Percentiles rank a stretch among this genome's conserved stretches.
phyloP scores from a whole-genome alignment of 2,329 filamentous ascomycete species.

The Calonectria hongkongensis region DNA sequence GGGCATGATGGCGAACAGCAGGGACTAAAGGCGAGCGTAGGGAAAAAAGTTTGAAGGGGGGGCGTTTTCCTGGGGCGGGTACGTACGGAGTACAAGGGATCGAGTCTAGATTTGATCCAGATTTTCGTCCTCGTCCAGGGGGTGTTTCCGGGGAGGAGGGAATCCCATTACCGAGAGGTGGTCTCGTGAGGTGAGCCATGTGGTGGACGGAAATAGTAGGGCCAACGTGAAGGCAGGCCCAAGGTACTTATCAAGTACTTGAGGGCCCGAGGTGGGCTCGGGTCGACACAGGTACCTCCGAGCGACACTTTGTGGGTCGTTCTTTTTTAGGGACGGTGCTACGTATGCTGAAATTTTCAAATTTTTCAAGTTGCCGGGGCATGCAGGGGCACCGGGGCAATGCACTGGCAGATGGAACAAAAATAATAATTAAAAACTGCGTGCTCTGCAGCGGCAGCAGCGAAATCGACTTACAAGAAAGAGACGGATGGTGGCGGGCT shows the following conservation, averaged over 20 bases:
- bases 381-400: slow-evolving; percentile 17
- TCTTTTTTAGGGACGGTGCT: slow-evolving; percentile 9
- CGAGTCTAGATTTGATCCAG: slow-evolving; percentile 38
- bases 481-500: slow-evolving; percentile 31
- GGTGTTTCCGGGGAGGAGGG: slow-evolving; percentile 28
- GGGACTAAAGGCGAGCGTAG: slow-evolving; percentile 26
- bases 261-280: slow-evolving; percentile 14
- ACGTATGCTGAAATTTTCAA: slow-evolving; percentile 24
- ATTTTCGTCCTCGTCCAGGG: slow-evolving; percentile 37
- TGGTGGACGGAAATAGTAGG: slow-evolving; percentile 52
- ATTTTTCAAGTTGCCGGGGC: slow-evolving; percentile 18
- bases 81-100: slow-evolving; percentile 26
- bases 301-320: slow-evolving; percentile 25
- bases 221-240: not conserved
- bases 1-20: slow-evolving; percentile 8
- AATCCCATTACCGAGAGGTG: slow-evolving; percentile 40
- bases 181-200: slow-evolving; percentile 48
- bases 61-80: slow-evolving; percentile 21
- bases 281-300: slow-evolving; percentile 11
- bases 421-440: slow-evolving; percentile 27
- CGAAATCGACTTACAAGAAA: slow-evolving; percentile 39
- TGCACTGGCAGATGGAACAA: slow-evolving; percentile 27
- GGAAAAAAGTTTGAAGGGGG: slow-evolving; percentile 31
- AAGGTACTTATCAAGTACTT: too few relatives aligned
- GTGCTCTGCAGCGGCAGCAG: slow-evolving; percentile 12